Base-by-base conservation (phyloP, 768 basidiomycete species). In the Pleurotus ostreatus region DNA sequence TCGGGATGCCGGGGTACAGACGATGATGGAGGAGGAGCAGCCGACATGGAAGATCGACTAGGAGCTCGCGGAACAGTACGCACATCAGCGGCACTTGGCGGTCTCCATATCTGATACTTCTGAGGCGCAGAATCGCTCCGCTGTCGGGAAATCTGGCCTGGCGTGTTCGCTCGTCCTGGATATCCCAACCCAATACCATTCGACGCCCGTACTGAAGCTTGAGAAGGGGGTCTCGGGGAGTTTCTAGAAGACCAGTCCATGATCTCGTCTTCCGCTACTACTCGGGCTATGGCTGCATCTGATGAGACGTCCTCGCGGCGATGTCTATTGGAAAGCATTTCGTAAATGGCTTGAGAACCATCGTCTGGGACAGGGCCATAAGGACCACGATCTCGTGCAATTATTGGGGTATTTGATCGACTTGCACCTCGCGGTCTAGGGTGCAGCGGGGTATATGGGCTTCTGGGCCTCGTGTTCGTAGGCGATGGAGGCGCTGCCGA, bases 351-450 rank as follows among this genome's bases (percentile, higher is more conserved):
- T 53, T 53, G 51, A 13, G 51, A 53, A 23, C 51, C 51, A 25
- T 53, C 51, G 22, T 53, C 51, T 53, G 46, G 22, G 46, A 20
- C 46, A 47, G 51, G 51, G 51, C 48, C 48, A 49, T 53, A 53
- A 20, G 51, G n/a, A 43, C 37, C 51, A 41, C 51, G 51, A 53
- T 53, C 51, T 53, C 51, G 51, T 39, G 51, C 38, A 41, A 40
- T 51, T n/a, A 51, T 41, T 18, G 51, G 51, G 37, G 51, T 53
- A 53, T 53, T 53, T 39, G 51, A 53, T 53, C 39, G 34, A 38
- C 51, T 53, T 15, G 51, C 51, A 53, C 51, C 51, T 53, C 51
- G 51, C n/a, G 51, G 51, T 38, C 51, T 53, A 43, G 51, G 51
- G 51, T 53, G 25, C 51, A 53, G 18, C 39, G 51, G 51, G 38